A percentile compares a stretch with the other conserved stretches of the same genome.
Evolutionary conservation across 2,329 filamentous ascomycete species (phyloP).

Genomic region (Tolypocladium ophioglossoides): DNA sequence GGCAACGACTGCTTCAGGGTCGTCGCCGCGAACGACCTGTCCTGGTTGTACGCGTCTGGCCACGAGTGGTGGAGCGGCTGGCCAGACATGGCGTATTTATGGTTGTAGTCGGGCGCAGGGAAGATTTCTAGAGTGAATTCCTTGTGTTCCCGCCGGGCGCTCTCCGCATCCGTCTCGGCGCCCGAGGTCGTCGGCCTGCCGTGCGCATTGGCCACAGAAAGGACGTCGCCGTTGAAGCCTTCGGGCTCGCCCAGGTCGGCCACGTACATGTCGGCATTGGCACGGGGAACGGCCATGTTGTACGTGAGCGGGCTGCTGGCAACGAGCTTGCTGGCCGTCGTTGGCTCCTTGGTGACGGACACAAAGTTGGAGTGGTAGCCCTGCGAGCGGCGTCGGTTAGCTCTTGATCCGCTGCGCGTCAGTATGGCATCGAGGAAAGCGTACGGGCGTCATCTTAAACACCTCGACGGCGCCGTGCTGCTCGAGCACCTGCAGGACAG

Average conservation of each 20-base stretch:
- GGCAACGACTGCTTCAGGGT: constrained; percentile 30
- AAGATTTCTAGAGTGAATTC: constrained; percentile 33
- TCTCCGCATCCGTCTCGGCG: not conserved
- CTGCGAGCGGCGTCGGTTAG: constrained; percentile 15
- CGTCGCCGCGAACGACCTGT: constrained; percentile 23
- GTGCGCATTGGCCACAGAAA: not conserved
- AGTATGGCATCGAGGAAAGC: not conserved
- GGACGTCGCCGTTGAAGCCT: not conserved
- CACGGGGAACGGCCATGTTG: constrained; percentile 21
- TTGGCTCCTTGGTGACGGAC: constrained; percentile 31
- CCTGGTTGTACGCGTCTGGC: constrained; percentile 22
- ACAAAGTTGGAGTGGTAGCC: constrained; percentile 39
- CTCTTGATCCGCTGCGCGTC: not conserved
- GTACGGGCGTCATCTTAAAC: constrained; percentile 30
- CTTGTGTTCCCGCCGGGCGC: constrained; percentile 10
- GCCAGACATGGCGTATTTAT: constrained; percentile 23
- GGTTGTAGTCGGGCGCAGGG: constrained; percentile 26
- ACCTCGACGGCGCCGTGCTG: constrained; percentile 37
- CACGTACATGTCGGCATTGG: constrained; percentile 19
- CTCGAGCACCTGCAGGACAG: constrained; percentile 41
- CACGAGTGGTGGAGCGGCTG: constrained; percentile 30
- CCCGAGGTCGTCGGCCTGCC: not conserved
- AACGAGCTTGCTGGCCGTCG: constrained; percentile 29
- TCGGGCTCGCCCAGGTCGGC: constrained; percentile 17
- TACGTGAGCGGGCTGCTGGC: constrained; percentile 36